These are phyloP conservation scores for Ceratocystis smalleyi DNA, from an alignment of 2,329 filamentous ascomycete genomes.

Conservation along the genomic window DNA sequence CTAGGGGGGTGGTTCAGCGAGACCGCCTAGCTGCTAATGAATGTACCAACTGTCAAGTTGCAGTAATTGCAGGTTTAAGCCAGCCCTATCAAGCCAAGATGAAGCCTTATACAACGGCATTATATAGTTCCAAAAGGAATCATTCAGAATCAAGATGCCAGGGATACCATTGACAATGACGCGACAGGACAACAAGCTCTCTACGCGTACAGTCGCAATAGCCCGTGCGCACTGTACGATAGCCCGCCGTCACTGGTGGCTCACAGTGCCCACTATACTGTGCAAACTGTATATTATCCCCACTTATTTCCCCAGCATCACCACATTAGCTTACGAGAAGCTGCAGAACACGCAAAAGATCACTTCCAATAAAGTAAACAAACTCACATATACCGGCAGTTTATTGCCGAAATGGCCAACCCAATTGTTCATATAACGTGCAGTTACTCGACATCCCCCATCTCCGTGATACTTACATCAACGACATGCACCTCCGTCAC, in stretches of 20 bases:
- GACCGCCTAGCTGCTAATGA: background rate
- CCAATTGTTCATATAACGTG: too few relatives aligned
- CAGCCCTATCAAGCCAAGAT: background rate
- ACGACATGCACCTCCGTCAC: too few relatives aligned
- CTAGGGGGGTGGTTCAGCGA: background rate
- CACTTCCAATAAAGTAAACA: too few relatives aligned
- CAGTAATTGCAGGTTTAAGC: too few relatives aligned
- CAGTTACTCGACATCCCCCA: too few relatives aligned
- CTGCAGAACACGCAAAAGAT: too few relatives aligned
- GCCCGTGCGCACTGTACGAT: background rate
- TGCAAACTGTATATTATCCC: background rate
- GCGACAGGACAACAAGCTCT: background rate
- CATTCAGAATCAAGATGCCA: background rate
- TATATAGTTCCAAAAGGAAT: too few relatives aligned
- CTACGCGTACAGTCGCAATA: conserved; percentile 10
- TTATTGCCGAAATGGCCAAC: too few relatives aligned
- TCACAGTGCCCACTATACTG: background rate
- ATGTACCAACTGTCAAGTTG: background rate
- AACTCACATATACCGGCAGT: too few relatives aligned
- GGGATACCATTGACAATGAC: background rate
- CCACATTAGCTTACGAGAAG: too few relatives aligned
- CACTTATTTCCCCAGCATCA: background rate
- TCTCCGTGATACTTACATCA: too few relatives aligned
- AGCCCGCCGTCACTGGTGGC: background rate
- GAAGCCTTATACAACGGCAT: background rate